These are phyloP conservation scores for Citrus hindsii DNA, from an alignment of 345 rosid species.

Conservation along the genomic window DNA sequence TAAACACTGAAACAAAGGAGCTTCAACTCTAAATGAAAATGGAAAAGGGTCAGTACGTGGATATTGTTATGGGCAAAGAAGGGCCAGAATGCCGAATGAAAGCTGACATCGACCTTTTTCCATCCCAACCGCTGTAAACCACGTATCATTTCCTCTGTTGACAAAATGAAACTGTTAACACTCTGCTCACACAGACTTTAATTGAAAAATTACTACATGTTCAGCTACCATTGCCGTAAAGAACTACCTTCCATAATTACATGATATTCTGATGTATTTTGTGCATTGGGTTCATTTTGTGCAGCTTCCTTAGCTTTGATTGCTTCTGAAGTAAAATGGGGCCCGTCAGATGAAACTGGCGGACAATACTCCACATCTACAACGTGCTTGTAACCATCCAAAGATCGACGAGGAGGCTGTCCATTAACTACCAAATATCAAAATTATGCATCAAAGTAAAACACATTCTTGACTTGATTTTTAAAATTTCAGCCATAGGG, in stretches of 20 bases:
- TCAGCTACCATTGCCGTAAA: background rate
- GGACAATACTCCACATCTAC: slow-evolving; percentile 92
- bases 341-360: slow-evolving; percentile 78
- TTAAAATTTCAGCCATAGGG: background rate
- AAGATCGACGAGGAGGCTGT: slow-evolving; percentile 81
- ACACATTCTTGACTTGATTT: background rate
- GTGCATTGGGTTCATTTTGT: slow-evolving; percentile 58
- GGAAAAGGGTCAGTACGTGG: slow-evolving; percentile 43
- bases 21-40: background rate
- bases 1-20: background rate
- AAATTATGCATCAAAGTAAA: background rate
- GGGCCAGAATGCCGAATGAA: slow-evolving; percentile 90
- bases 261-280: slow-evolving; percentile 69
- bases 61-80: slow-evolving; percentile 96
- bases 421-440: slow-evolving; percentile 3
- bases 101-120: slow-evolving; percentile 97
- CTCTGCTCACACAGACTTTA: background rate
- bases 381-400: slow-evolving; percentile 95
- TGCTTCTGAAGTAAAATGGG: slow-evolving; percentile 84
- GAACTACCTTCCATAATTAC: slow-evolving; percentile 84
- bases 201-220: background rate
- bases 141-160: slow-evolving; percentile 86
- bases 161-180: slow-evolving; percentile 3
- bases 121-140: slow-evolving; percentile 90
- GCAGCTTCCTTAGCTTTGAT: slow-evolving; percentile 89